Evolutionary conservation across 2,329 filamentous ascomycete species (phyloP).

Genomic region (Aspergillus neotritici): DNA sequence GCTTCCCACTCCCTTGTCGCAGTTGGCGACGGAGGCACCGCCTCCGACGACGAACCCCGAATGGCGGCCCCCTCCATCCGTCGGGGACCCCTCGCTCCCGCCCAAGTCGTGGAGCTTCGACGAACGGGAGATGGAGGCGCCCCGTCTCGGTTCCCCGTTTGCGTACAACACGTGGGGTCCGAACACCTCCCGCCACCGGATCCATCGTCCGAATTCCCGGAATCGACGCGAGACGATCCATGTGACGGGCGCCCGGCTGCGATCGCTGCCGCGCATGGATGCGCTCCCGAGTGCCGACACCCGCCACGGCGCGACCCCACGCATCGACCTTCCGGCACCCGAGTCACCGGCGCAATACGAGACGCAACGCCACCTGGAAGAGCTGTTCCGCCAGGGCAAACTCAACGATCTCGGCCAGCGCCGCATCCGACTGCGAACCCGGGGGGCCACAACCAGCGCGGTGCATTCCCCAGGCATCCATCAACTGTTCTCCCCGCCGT

Average conservation of each 20-base stretch:
- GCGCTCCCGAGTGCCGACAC: conserved; percentile 49
- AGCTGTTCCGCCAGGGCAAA: conserved; percentile 36
- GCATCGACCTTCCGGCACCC: conserved; percentile 35
- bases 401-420: conserved; percentile 47
- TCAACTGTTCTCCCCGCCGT: conserved; percentile 50
- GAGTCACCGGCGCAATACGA: conserved; percentile 52
- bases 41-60: conserved; percentile 15
- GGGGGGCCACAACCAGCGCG: conserved; percentile 57
- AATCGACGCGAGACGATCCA: conserved; percentile 42
- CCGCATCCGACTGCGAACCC: conserved; percentile 55
- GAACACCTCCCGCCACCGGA: conserved; percentile 29
- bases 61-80: conserved; percentile 34
- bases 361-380: conserved; percentile 51
- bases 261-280: conserved; percentile 53
- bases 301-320: conserved; percentile 12
- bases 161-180: conserved; percentile 48
- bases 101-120: conserved; percentile 14
- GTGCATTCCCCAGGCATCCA: conserved; percentile 49
- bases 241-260: conserved; percentile 38
- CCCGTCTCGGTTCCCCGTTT: conserved; percentile 46
- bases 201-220: conserved; percentile 27
- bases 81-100: conserved; percentile 18
- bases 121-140: conserved; percentile 23
- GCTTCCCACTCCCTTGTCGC: conserved; percentile 34
- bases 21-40: conserved; percentile 27